These are phyloP conservation scores for Serpula lacrymans DNA, from an alignment of 768 basidiomycete species.

Conservation along the genomic window DNA sequence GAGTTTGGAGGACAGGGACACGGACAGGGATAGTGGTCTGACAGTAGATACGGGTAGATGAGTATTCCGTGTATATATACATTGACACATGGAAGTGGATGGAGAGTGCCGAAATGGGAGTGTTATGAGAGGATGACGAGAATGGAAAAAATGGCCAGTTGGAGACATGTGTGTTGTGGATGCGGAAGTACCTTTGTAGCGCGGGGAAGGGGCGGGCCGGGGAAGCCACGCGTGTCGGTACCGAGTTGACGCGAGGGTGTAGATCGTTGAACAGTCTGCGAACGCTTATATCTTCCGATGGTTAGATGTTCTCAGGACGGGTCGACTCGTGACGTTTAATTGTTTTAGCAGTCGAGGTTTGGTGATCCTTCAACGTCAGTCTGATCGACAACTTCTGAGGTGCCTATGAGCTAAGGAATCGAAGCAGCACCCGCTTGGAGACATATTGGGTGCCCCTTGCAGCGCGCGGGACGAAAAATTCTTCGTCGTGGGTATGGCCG, in stretches of 20 bases:
- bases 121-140: not conserved
- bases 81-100: not conserved
- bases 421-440: slow-evolving; percentile 9
- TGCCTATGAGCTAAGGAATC: slow-evolving; percentile 17
- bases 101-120: slow-evolving; percentile 4
- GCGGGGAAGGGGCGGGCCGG: not conserved
- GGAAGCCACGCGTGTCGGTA: slow-evolving; percentile 5
- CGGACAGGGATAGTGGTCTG: slow-evolving; percentile 25
- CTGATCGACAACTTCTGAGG: slow-evolving; percentile 19
- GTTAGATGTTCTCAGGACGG: too few relatives aligned
- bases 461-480: slow-evolving; percentile 26
- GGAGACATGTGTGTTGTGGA: too few relatives aligned
- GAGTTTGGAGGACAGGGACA: slow-evolving; percentile 44
- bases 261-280: too few relatives aligned
- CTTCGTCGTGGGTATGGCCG: too few relatives aligned
- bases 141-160: not conserved
- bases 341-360: slow-evolving; percentile 11
- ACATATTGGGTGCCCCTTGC: too few relatives aligned
- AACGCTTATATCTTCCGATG: too few relatives aligned
- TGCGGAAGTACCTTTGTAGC: not conserved
- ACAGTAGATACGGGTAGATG: slow-evolving; percentile 6
- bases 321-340: slow-evolving; percentile 9
- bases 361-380: too few relatives aligned
- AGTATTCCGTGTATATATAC: not conserved
- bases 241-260: slow-evolving; percentile 7